phyloP scores from a whole-genome alignment of 306 rosid species.

The Parietaria judaica region DNA sequence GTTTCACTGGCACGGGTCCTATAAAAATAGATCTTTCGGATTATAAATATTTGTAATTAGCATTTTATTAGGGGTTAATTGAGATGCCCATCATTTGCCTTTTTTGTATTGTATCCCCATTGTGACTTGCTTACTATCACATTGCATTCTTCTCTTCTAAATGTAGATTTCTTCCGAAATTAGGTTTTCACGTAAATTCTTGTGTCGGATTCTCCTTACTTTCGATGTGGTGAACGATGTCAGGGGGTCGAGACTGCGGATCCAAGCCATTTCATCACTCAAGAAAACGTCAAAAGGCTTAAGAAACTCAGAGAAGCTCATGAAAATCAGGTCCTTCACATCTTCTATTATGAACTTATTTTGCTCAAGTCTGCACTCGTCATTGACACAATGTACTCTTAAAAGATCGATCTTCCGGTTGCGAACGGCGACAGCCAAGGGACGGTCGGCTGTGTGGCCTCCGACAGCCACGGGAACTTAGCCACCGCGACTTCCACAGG shows the following conservation, averaged over 20 bases:
- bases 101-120: too few relatives aligned
- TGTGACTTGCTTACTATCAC: too few relatives aligned
- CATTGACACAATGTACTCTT: conserved; percentile 53
- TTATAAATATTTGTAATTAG: too few relatives aligned
- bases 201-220: not conserved
- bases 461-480: conserved; percentile 56
- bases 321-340: conserved; percentile 32
- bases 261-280: conserved; percentile 59
- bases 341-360: not conserved
- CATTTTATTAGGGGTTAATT: too few relatives aligned
- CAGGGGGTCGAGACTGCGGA: conserved; percentile 70
- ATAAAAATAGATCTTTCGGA: too few relatives aligned
- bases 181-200: too few relatives aligned
- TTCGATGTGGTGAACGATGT: too few relatives aligned
- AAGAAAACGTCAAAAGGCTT: conserved; percentile 62
- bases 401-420: conserved; percentile 29
- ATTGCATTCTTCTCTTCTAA: too few relatives aligned
- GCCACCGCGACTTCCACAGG: conserved; percentile 94
- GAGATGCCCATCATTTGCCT: too few relatives aligned
- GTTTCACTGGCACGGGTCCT: too few relatives aligned
- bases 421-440: conserved; percentile 70
- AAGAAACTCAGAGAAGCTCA: conserved; percentile 72
- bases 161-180: too few relatives aligned
- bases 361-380: conserved; percentile 26
- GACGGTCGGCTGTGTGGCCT: conserved; percentile 92